Conservation (phyloP, 2,329 filamentous ascomycete genomes). For the Claviceps sp. region DNA sequence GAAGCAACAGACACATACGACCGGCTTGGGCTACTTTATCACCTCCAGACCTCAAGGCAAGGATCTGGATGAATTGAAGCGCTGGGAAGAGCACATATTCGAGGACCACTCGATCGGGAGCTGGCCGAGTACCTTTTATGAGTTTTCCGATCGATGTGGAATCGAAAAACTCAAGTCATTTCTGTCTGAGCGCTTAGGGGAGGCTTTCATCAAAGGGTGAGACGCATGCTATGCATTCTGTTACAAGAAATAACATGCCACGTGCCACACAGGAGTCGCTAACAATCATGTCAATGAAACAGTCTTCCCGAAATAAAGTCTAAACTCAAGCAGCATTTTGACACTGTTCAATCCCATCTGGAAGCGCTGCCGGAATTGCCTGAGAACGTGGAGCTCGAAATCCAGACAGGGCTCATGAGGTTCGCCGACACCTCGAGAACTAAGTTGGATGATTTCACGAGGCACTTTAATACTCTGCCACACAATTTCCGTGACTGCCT, state of each 20-base stretch:
- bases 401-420: conserved; percentile 43
- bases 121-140: conserved; percentile 37
- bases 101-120: conserved; percentile 21
- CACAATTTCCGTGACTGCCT: conserved; percentile 37
- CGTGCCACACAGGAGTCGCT: not conserved
- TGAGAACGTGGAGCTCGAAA: conserved; percentile 50
- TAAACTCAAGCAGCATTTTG: conserved; percentile 37
- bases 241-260: not conserved
- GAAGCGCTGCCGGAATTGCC: conserved; percentile 52
- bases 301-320: conserved; percentile 40
- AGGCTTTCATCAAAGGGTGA: conserved; percentile 39
- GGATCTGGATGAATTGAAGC: conserved; percentile 35
- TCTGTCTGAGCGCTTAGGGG: conserved; percentile 37
- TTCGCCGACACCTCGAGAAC: conserved; percentile 44
- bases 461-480: conserved; percentile 32
- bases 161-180: conserved; percentile 39
- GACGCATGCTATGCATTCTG: conserved; percentile 5
- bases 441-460: conserved; percentile 33
- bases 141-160: conserved; percentile 36
- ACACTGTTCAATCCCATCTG: conserved; percentile 41
- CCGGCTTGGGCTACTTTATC: conserved; percentile 67
- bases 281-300: conserved; percentile 5
- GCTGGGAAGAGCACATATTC: conserved; percentile 41
- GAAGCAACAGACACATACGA: conserved; percentile 41
- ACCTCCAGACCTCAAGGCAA: conserved; percentile 53